These are phyloP conservation scores for Lentinula guzmanii DNA, from an alignment of 768 basidiomycete genomes.

Conservation along the genomic window DNA sequence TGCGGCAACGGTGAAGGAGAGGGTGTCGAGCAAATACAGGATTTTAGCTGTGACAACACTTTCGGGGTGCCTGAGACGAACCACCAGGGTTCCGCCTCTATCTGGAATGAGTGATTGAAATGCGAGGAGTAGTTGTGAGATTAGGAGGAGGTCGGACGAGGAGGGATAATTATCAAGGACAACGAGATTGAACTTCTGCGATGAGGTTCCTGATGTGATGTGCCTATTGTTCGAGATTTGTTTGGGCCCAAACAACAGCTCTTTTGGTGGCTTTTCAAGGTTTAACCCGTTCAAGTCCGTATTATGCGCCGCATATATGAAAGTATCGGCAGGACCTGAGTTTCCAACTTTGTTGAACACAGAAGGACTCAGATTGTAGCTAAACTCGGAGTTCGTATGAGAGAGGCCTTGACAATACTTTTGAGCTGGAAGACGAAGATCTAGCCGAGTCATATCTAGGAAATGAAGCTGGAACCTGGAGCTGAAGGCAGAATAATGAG, in stretches of 20 bases:
- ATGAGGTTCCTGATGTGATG: not conserved
- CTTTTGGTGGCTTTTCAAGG: conserved; percentile 7
- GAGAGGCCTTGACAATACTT: not conserved
- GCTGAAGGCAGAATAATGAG: not conserved
- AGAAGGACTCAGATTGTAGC: not conserved
- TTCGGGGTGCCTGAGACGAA: conserved; percentile 18
- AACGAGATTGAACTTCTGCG: conserved; percentile 16
- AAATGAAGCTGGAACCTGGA: conserved; percentile 13
- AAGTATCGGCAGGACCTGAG: too few species aligned
- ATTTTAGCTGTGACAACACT: conserved; percentile 17
- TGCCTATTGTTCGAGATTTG: not conserved
- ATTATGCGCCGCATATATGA: not conserved
- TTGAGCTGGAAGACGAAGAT: not conserved
- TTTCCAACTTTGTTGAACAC: conserved; percentile 5
- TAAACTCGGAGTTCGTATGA: not conserved
- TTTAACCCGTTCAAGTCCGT: not conserved
- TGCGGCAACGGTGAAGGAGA: conserved; percentile 12
- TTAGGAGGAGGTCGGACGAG: conserved; percentile 13
- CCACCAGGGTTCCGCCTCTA: conserved; percentile 14
- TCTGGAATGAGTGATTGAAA: conserved; percentile 9
- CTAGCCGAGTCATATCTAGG: conserved; percentile 12
- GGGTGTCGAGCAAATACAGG: conserved; percentile 17
- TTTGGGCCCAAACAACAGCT: not conserved
- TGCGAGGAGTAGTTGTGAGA: conserved; percentile 20
- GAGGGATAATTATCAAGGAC: conserved; percentile 18